Percentiles rank a stretch among this genome's conserved stretches.
phyloP scores from a whole-genome alignment of 805 yeast genomes.

The Ogataea polymorpha region DNA sequence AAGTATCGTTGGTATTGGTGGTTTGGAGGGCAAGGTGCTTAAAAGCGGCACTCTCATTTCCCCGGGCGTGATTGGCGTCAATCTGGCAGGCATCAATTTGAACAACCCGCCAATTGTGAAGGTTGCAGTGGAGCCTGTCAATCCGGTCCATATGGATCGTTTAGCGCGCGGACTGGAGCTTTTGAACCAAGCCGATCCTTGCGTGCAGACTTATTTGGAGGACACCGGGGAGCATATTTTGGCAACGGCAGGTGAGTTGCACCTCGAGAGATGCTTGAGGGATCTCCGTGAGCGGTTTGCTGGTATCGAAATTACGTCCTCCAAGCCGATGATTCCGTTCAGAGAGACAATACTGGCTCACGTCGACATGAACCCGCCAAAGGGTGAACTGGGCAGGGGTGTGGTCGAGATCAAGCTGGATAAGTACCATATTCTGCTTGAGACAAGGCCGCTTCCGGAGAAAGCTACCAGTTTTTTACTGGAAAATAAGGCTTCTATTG shows the following conservation, averaged over 20 bases:
- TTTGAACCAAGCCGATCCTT: conserved; percentile 88
- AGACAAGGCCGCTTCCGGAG: conserved; percentile 54
- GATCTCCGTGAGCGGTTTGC: conserved; percentile 92
- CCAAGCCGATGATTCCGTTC: conserved; percentile 93
- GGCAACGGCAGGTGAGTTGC: conserved; percentile 96
- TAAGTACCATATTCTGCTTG: conserved; percentile 39
- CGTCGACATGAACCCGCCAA: conserved; percentile 48
- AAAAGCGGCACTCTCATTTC: conserved; percentile 83
- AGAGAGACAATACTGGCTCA: conserved; percentile 70
- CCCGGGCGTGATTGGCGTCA: conserved; percentile 58
- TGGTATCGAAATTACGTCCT: conserved; percentile 77
- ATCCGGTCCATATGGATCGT: conserved; percentile 74
- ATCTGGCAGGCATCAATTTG: conserved; percentile 70
- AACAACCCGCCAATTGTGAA: conserved; percentile 88
- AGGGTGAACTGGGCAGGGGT: conserved; percentile 48
- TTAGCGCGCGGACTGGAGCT: conserved; percentile 76
- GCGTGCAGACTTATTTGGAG: conserved; percentile 80
- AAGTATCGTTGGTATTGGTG: conserved; percentile 90
- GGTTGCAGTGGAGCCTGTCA: conserved; percentile 93
- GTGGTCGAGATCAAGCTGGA: conserved; percentile 50
- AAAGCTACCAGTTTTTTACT: conserved; percentile 47
- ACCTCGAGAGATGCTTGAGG: conserved; percentile 88
- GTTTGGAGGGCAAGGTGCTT: conserved; percentile 75
- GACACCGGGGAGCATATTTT: conserved; percentile 92
- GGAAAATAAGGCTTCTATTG: conserved; percentile 44